Conservation (phyloP, 176 grass and related monocot genomes). For the Phoenix roebelenii region DNA sequence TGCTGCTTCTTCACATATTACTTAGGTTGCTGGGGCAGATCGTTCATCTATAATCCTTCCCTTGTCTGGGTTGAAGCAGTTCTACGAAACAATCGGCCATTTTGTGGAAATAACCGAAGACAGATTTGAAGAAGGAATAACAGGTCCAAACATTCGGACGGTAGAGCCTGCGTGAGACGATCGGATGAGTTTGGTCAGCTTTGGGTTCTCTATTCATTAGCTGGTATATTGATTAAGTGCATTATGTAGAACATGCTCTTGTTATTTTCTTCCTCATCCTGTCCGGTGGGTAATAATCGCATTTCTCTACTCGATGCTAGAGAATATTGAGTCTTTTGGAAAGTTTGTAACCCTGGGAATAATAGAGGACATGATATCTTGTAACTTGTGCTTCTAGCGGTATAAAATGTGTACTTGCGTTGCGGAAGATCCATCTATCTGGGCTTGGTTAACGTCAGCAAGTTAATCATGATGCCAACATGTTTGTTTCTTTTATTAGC, state of each 20-base stretch:
- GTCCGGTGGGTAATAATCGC: constrained; percentile 2
- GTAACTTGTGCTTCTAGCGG: too few relatives aligned
- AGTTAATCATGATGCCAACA: too few relatives aligned
- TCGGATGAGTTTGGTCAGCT: constrained; percentile 9
- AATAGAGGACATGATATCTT: too few relatives aligned
- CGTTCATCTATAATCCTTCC: constrained; percentile 95
- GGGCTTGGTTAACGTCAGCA: too few relatives aligned
- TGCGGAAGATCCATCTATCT: too few relatives aligned
- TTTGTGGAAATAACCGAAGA: constrained; percentile 99
- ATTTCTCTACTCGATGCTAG: too few relatives aligned
- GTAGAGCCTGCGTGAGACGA: constrained; percentile 73
- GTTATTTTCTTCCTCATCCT: not conserved
- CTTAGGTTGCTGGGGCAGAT: constrained; percentile 86
- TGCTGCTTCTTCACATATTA: not conserved
- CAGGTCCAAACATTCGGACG: constrained; percentile 57
- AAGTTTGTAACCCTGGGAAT: too few relatives aligned
- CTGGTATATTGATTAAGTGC: too few relatives aligned
- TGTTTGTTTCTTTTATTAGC: too few relatives aligned
- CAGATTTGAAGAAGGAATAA: constrained; percentile 69
- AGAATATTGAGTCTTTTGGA: too few relatives aligned
- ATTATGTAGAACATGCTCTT: not conserved
- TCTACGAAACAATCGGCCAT: constrained; percentile 96
- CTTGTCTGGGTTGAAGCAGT: constrained; percentile 90
- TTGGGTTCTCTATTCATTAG: not conserved
- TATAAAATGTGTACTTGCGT: too few relatives aligned